A percentile compares a stretch with the other conserved stretches of the same genome.
Conservation (phyloP, 192 early-diverging fungal species). For the Backusella tarrabulga region DNA sequence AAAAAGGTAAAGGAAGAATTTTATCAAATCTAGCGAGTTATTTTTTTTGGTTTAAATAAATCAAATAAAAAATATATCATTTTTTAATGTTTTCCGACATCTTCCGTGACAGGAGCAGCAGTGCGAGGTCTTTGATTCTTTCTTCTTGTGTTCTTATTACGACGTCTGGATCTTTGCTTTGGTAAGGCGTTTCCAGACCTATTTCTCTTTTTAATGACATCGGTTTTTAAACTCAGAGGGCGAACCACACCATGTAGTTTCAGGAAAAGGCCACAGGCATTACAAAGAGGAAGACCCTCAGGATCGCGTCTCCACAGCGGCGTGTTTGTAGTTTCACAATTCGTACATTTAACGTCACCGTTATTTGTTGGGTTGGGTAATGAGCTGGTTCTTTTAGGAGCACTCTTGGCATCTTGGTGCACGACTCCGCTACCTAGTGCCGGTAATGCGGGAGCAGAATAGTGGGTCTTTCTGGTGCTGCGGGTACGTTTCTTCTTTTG, state of each 20-base stretch:
- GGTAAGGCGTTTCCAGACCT: constrained; percentile 37
- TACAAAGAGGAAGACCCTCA: constrained; percentile 84
- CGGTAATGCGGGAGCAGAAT: not conserved
- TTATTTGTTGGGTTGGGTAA: not conserved
- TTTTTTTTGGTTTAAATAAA: not conserved
- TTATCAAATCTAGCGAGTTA: not conserved
- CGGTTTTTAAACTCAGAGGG: constrained; percentile 79
- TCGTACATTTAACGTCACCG: constrained; percentile 52
- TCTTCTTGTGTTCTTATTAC: not conserved
- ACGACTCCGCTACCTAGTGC: not conserved
- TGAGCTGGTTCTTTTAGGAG: constrained; percentile 2
- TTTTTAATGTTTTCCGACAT: not conserved
- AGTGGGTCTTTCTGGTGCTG: not conserved
- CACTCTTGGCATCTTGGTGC: not conserved
- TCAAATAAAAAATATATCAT: not conserved
- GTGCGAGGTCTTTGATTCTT: constrained; percentile 5
- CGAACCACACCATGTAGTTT: constrained; percentile 87
- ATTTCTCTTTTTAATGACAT: constrained; percentile 85
- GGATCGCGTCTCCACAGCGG: constrained; percentile 86
- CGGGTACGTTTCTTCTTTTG: not conserved
- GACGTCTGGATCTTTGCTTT: constrained; percentile 5
- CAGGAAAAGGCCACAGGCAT: constrained; percentile 91
- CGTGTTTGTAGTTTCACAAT: constrained; percentile 86
- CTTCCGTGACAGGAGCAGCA: constrained; percentile 3
- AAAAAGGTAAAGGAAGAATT: not conserved